These are phyloP conservation scores for Haplosporangium sp. DNA, from an alignment of 371 early-diverging fungal genomes.

Conservation along the genomic window DNA sequence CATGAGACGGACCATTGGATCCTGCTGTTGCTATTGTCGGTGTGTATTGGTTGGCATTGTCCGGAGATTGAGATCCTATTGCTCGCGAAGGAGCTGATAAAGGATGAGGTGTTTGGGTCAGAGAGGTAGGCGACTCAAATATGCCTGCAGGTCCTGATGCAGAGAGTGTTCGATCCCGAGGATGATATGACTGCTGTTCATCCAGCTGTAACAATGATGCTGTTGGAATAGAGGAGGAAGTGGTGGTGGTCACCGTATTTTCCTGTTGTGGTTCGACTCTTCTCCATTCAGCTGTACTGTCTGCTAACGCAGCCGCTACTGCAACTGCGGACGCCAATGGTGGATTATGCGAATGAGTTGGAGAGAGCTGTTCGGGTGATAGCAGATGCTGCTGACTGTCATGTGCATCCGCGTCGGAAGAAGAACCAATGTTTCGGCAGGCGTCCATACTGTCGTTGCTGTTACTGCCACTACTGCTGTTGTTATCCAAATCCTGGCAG, in stretches of 20 bases:
- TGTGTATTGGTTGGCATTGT: too few species aligned
- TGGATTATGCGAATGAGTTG: slow-evolving; percentile 3
- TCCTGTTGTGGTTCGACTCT: too few species aligned
- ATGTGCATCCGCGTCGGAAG: background rate
- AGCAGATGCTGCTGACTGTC: background rate
- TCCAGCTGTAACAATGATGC: background rate
- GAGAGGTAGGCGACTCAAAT: background rate
- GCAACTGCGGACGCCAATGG: slow-evolving; percentile 12
- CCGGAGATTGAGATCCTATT: too few species aligned
- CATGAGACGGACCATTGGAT: too few species aligned
- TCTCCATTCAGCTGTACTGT: too few species aligned
- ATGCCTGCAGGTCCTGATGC: background rate
- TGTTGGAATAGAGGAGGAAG: background rate
- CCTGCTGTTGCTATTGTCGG: too few species aligned
- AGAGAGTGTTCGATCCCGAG: slow-evolving; percentile 9
- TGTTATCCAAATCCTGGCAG: slow-evolving; percentile 10
- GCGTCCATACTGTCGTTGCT: too few species aligned
- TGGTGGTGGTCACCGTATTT: background rate
- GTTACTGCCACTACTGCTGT: slow-evolving; percentile 4
- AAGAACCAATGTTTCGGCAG: too few species aligned
- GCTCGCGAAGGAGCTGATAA: too few species aligned
- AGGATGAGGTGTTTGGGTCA: background rate
- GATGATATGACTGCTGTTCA: background rate
- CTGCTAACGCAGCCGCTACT: slow-evolving; percentile 9
- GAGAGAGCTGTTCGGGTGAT: background rate